Percentiles rank a stretch among this genome's conserved stretches.
Evolutionary conservation across 1,139 yeast species (phyloP).

Genomic region (Hyphopichia fennica): DNA sequence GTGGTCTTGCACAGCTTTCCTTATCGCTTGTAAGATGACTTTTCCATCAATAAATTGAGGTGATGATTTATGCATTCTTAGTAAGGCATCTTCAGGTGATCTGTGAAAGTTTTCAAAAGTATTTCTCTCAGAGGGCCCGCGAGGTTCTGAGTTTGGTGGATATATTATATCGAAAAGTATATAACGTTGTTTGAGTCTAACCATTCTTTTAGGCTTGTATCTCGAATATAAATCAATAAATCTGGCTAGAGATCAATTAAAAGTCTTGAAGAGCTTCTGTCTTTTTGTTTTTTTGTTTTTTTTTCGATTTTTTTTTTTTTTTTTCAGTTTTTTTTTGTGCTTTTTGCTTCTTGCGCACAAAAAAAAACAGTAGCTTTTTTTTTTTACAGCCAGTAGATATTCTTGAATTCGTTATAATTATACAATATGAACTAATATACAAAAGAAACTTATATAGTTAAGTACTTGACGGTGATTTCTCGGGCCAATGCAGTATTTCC

Average conservation of each 20-base stretch:
- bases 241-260: neutral
- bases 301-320: neutral
- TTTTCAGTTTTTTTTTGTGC: neutral
- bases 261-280: neutral
- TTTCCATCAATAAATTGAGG: conserved; percentile 45
- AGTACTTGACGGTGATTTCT: conserved; percentile 60
- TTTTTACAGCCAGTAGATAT: neutral
- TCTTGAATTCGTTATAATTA: neutral
- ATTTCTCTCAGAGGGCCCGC: conserved; percentile 11
- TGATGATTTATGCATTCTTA: conserved; percentile 51
- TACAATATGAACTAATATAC: neutral
- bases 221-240: too few relatives aligned
- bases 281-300: neutral
- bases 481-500: conserved; percentile 71
- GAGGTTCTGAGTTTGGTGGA: conserved; percentile 40
- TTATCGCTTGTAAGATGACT: conserved; percentile 52
- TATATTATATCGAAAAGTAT: conserved; percentile 75
- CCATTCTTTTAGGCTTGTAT: conserved; percentile 51
- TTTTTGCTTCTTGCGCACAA: neutral
- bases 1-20: conserved; percentile 52
- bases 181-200: conserved; percentile 82
- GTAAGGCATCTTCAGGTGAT: conserved; percentile 36
- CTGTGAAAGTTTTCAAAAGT: conserved; percentile 21
- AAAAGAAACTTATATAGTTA: conserved; percentile 33
- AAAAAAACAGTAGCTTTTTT: neutral